phyloP scores from a whole-genome alignment of 2,329 filamentous ascomycete genomes.

The Colletotrichum euphorbiae region DNA sequence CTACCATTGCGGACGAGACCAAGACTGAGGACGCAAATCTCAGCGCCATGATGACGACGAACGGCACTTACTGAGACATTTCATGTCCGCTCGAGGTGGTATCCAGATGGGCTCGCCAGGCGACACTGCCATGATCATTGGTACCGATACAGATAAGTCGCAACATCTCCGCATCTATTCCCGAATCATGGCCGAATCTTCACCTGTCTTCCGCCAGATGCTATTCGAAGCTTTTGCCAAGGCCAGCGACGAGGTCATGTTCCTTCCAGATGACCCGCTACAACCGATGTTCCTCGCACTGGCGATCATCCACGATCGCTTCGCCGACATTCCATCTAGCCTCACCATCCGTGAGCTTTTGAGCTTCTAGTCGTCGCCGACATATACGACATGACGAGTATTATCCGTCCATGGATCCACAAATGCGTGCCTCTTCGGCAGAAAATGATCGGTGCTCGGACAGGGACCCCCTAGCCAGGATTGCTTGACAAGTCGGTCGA shows the following conservation, averaged over 20 bases:
- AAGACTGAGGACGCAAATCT: no score
- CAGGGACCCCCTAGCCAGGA: neutral
- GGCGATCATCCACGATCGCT: neutral
- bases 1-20: no score
- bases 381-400: neutral
- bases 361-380: neutral
- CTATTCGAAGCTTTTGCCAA: neutral
- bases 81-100: no score
- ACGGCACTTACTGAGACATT: no score
- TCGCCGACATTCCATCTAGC: neutral
- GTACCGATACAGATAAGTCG: no score
- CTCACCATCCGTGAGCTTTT: neutral
- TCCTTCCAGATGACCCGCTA: neutral
- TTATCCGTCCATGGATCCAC: neutral
- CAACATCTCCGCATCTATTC: neutral
- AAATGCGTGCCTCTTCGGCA: neutral
- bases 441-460: neutral
- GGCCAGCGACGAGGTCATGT: neutral
- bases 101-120: no score
- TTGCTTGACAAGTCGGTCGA: neutral
- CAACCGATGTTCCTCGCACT: slow-evolving; percentile 7
- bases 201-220: neutral
- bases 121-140: no score
- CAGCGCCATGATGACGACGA: no score
- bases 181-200: neutral